Conservation (phyloP, 2,329 filamentous ascomycete genomes). For the Metarhizium anisopliae region DNA sequence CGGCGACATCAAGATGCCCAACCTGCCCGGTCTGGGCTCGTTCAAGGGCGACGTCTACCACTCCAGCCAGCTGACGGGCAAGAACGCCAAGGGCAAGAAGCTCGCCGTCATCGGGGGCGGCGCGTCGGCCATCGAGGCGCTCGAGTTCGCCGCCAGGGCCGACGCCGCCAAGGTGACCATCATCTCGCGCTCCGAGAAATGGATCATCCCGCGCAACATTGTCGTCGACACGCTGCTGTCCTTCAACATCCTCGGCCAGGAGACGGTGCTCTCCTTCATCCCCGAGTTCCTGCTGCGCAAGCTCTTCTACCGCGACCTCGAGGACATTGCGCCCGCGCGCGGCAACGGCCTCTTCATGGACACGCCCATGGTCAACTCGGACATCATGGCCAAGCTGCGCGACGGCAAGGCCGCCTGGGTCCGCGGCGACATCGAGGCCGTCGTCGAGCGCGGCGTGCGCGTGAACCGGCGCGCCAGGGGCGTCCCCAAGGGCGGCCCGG, state of each 20-base stretch:
- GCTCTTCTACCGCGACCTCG: conserved; percentile 75
- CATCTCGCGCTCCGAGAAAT: conserved; percentile 71
- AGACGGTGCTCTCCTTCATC: conserved; percentile 68
- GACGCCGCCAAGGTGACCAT: conserved; percentile 62
- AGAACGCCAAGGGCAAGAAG: conserved; percentile 63
- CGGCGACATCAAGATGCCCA: conserved; percentile 66
- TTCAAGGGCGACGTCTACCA: conserved; percentile 69
- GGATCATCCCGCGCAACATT: conserved; percentile 77
- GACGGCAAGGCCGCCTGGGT: conserved; percentile 67
- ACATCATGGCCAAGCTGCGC: conserved; percentile 69
- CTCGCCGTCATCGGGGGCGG: conserved; percentile 71
- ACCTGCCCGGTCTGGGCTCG: conserved; percentile 58
- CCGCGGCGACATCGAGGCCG: conserved; percentile 65
- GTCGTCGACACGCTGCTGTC: conserved; percentile 65
- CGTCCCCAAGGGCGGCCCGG: conserved; percentile 68
- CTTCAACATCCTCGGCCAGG: conserved; percentile 70
- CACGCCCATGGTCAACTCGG: conserved; percentile 81
- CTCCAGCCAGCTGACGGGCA: conserved; percentile 64
- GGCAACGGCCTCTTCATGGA: conserved; percentile 70
- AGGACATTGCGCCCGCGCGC: conserved; percentile 57
- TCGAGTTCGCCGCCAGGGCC: conserved; percentile 66
- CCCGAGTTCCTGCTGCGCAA: conserved; percentile 66
- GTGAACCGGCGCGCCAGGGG: conserved; percentile 66
- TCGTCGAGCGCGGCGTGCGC: conserved; percentile 53
- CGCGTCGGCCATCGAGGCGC: conserved; percentile 71